Base-by-base conservation (phyloP, 192 early-diverging fungal genomes). In the Linnemannia zychae region DNA sequence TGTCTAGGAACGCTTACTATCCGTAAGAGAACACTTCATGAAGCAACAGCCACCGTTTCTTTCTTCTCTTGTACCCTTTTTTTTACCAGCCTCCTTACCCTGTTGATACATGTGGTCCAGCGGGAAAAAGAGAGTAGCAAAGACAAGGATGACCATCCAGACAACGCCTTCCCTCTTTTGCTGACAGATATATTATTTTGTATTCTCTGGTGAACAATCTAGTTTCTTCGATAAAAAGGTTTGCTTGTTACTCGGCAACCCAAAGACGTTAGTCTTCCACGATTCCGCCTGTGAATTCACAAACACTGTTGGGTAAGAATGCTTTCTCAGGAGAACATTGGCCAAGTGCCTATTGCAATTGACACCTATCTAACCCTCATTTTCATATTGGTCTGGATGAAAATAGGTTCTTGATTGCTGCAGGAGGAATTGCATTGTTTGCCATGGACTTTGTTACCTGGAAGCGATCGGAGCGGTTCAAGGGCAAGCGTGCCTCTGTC, bases 401-500 rank as follows among this genome's bases (percentile, higher is more conserved):
- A 60, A 67, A 47, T 65, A 65, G 68, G 3, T 72, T 76, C 28
- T 52, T 76, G 16, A 72, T 65, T 44, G 73, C 73, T 53, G 75
- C 69, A 46, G 75, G 74, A 67, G 81, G 74, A 46, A 63, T 67
- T n/a, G 81, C 33, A 1, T 24, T 82, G 34, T 68, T 76, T 31
- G 68, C 36, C 40, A 82, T 82, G 81, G 81, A 82, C 63, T 82
- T 49, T 53, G 71, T 82, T 28, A 82, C 81, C 24, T 82, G 81
- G 81, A 82, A 82, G 46, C 81, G 75, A 50, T 82, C 81, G 20
- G 81, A 82, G 47, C 66, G 74, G 28, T 82, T 76, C 65, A 82
- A 82, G 71, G 81, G 81, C 69, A 82, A 77, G 57, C 81, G 81
- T 15, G 75, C 81, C 6, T 82, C 81, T n/a, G 37, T 77, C 16